Conservation (phyloP, 495 filamentous ascomycete genomes). For the Talaromyces liani region DNA sequence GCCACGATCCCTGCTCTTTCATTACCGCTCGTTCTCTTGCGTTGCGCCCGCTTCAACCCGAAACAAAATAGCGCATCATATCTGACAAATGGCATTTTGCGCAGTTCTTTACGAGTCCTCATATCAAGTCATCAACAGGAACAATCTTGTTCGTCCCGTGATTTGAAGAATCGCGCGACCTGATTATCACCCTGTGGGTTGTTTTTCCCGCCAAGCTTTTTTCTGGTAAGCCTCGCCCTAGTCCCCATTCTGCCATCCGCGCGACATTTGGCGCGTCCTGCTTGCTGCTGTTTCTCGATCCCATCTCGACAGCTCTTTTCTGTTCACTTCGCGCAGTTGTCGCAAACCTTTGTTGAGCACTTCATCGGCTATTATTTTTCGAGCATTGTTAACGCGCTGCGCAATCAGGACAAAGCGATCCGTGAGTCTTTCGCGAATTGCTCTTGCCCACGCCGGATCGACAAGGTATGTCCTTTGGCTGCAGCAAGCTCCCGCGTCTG, state of each 20-base stretch:
- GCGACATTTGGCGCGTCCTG: constrained; percentile 2
- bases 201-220: constrained; percentile 5
- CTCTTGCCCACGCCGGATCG: constrained; percentile 14
- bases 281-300: not conserved
- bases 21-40: not conserved
- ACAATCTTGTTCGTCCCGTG: not conserved
- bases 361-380: not conserved
- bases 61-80: constrained; percentile 1
- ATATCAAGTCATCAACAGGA: not conserved
- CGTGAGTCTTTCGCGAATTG: not conserved
- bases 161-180: not conserved
- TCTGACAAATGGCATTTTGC: not conserved
- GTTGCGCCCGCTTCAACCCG: not conserved
- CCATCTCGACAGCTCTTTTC: not conserved
- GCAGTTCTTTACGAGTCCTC: not conserved
- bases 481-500: constrained; percentile 32
- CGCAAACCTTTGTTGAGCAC: not conserved
- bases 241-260: constrained; percentile 2
- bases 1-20: not conserved
- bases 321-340: not conserved
- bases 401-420: not conserved
- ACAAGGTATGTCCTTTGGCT: constrained; percentile 38
- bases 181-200: not conserved
- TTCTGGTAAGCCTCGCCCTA: constrained; percentile 4
- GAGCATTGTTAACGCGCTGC: not conserved